Percentiles rank a stretch among this genome's conserved stretches.
phyloP scores from a whole-genome alignment of 768 basidiomycete genomes.

The Psilocybe cubensis region DNA sequence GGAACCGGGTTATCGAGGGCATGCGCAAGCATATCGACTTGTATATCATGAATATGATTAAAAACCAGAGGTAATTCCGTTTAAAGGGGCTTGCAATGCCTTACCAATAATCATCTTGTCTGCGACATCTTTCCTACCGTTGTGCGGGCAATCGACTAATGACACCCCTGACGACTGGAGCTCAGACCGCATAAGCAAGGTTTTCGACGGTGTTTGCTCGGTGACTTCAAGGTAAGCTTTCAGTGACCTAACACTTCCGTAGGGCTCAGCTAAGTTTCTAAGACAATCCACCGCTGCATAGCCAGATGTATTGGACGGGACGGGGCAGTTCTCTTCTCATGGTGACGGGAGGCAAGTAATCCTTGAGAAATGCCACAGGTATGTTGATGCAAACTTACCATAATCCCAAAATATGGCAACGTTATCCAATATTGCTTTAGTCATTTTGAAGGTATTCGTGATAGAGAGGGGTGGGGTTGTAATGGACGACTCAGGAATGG shows the following conservation, averaged over 20 bases:
- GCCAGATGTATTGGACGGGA: slow-evolving; percentile 27
- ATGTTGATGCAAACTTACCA: slow-evolving; percentile 19
- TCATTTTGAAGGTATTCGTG: background rate
- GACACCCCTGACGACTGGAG: slow-evolving; percentile 53
- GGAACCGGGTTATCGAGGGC: slow-evolving; percentile 47
- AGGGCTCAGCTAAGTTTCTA: slow-evolving; percentile 25
- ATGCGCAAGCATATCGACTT: slow-evolving; percentile 31
- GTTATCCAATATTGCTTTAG: background rate
- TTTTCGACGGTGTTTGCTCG: slow-evolving; percentile 21
- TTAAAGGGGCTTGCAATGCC: slow-evolving; percentile 1
- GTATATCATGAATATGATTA: background rate
- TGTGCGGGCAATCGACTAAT: slow-evolving; percentile 40
- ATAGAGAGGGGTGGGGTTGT: too few species aligned
- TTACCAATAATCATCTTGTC: slow-evolving; percentile 57
- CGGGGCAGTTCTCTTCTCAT: slow-evolving; percentile 35
- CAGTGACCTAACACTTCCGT: slow-evolving; percentile 33
- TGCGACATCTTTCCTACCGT: slow-evolving; percentile 41
- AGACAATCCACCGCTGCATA: slow-evolving; percentile 32
- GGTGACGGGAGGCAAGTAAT: background rate
- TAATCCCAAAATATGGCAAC: slow-evolving; percentile 30
- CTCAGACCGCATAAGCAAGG: slow-evolving; percentile 27
- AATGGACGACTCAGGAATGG: too few species aligned
- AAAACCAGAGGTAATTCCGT: background rate
- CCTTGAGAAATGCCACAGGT: background rate
- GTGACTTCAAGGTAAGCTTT: slow-evolving; percentile 34